A percentile compares a stretch with the other conserved stretches of the same genome.
Conservation (phyloP, 805 yeast genomes). For the Yamadazyma nakazawae region DNA sequence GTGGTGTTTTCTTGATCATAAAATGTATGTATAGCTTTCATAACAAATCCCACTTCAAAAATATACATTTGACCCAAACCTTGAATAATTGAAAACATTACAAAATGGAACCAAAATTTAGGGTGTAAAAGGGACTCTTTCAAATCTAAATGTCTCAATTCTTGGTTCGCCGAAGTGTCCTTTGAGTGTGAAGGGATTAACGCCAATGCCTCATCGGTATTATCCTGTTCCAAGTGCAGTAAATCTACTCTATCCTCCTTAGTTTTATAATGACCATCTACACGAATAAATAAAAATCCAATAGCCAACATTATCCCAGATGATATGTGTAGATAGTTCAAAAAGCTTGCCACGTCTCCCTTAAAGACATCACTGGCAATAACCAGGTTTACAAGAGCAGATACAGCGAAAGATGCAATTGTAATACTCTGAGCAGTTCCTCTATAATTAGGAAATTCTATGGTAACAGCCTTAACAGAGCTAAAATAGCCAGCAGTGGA, state of each 20-base stretch:
- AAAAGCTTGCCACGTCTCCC: slow-evolving; percentile 22
- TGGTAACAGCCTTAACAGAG: slow-evolving; percentile 31
- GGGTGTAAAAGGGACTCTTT: slow-evolving; percentile 25
- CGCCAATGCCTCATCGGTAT: slow-evolving; percentile 11
- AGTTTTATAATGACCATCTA: slow-evolving; percentile 22
- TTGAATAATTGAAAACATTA: slow-evolving; percentile 29
- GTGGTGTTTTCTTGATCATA: slow-evolving; percentile 8
- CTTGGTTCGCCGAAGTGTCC: slow-evolving; percentile 3
- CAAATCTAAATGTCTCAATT: slow-evolving; percentile 18
- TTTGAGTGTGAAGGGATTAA: slow-evolving; percentile 12
- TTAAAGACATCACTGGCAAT: slow-evolving; percentile 19
- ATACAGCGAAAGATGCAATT: slow-evolving; percentile 36
- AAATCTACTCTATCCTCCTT: neutral
- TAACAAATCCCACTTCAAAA: slow-evolving; percentile 29
- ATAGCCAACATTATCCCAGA: slow-evolving; percentile 23
- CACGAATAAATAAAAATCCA: slow-evolving; percentile 30
- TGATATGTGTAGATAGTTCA: slow-evolving; percentile 21
- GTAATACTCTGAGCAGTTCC: slow-evolving; percentile 37
- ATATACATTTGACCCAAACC: slow-evolving; percentile 40
- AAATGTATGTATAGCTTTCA: slow-evolving; percentile 27
- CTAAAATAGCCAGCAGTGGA: slow-evolving; percentile 33
- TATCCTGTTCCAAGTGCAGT: slow-evolving; percentile 7
- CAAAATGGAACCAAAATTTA: slow-evolving; percentile 30
- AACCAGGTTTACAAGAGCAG: slow-evolving; percentile 25
- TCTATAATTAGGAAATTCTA: slow-evolving; percentile 28